phyloP scores from a whole-genome alignment of 2,329 filamentous ascomycete genomes.

The Didymella lethalis region DNA sequence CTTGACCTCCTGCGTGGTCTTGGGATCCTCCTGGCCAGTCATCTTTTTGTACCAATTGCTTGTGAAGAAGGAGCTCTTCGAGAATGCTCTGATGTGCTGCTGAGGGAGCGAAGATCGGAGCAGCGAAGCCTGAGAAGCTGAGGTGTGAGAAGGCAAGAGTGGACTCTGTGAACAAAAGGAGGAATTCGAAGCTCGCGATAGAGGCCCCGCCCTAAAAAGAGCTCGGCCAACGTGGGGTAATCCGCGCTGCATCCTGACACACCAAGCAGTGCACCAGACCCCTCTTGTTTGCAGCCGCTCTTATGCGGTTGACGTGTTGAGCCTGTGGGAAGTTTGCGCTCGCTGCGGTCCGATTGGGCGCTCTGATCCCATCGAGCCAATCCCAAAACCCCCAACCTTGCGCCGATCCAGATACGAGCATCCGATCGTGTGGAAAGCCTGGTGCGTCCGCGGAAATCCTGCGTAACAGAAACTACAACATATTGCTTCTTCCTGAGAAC shows the following conservation, averaged over 20 bases:
- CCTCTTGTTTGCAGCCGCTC: slow-evolving; percentile 27
- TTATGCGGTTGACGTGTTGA: slow-evolving; percentile 32
- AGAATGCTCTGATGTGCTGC: slow-evolving; percentile 14
- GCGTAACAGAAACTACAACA: neutral
- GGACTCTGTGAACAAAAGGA: slow-evolving; percentile 4
- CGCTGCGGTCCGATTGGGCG: slow-evolving; percentile 36
- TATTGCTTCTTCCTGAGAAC: neutral
- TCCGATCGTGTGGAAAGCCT: neutral
- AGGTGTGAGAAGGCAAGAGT: slow-evolving; percentile 11
- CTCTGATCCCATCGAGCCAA: slow-evolving; percentile 30
- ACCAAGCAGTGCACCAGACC: slow-evolving; percentile 19
- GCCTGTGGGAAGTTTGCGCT: slow-evolving; percentile 24
- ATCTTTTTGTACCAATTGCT: slow-evolving; percentile 29
- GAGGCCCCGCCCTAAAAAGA: slow-evolving; percentile 22
- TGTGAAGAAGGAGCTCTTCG: slow-evolving; percentile 22
- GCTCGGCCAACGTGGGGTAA: slow-evolving; percentile 36
- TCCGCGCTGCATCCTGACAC: slow-evolving; percentile 30
- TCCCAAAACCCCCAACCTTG: slow-evolving; percentile 23
- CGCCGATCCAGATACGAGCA: slow-evolving; percentile 29
- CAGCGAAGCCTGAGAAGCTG: slow-evolving; percentile 4
- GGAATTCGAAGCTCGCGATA: slow-evolving; percentile 13
- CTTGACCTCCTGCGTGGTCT: slow-evolving; percentile 36
- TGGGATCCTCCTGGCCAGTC: slow-evolving; percentile 30
- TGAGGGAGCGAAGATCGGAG: slow-evolving; percentile 14
- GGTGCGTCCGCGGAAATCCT: slow-evolving; percentile 24